A percentile compares a stretch with the other conserved stretches of the same genome.
These are phyloP conservation scores for Monosporozyma solicola DNA, from an alignment of 805 yeast species.

Conservation along the genomic window DNA sequence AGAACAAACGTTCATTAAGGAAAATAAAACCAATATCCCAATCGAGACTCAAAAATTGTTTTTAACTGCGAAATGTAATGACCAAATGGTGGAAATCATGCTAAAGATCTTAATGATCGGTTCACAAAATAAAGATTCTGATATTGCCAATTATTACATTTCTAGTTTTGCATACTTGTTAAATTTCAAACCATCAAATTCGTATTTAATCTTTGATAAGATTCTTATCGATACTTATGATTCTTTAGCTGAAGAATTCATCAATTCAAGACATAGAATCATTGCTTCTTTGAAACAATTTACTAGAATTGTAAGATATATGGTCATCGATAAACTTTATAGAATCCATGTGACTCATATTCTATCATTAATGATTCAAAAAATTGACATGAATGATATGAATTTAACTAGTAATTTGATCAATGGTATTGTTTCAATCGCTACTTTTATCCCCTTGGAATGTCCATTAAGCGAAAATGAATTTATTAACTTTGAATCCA, in stretches of 20 bases:
- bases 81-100: slow-evolving; percentile 35
- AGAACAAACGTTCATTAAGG: slow-evolving; percentile 30
- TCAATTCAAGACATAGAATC: slow-evolving; percentile 73
- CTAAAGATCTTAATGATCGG: slow-evolving; percentile 51
- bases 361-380: slow-evolving; percentile 60
- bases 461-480: slow-evolving; percentile 41
- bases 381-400: slow-evolving; percentile 84
- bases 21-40: slow-evolving; percentile 11
- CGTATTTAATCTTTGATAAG: slow-evolving; percentile 39
- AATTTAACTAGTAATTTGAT: slow-evolving; percentile 66
- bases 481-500: slow-evolving; percentile 33
- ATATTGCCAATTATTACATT: slow-evolving; percentile 50
- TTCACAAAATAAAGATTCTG: slow-evolving; percentile 61
- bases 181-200: slow-evolving; percentile 43
- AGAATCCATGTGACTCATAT: slow-evolving; percentile 74
- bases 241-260: slow-evolving; percentile 52
- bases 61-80: slow-evolving; percentile 30
- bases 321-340: slow-evolving; percentile 54
- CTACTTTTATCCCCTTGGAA: slow-evolving; percentile 62
- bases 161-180: slow-evolving; percentile 56
- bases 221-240: slow-evolving; percentile 68
- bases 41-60: background rate
- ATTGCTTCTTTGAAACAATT: slow-evolving; percentile 62
- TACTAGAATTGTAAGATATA: slow-evolving; percentile 54
- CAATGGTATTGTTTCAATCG: slow-evolving; percentile 59